Conservation (phyloP, 75 land plant genomes). For the Azolla pinnata region DNA sequence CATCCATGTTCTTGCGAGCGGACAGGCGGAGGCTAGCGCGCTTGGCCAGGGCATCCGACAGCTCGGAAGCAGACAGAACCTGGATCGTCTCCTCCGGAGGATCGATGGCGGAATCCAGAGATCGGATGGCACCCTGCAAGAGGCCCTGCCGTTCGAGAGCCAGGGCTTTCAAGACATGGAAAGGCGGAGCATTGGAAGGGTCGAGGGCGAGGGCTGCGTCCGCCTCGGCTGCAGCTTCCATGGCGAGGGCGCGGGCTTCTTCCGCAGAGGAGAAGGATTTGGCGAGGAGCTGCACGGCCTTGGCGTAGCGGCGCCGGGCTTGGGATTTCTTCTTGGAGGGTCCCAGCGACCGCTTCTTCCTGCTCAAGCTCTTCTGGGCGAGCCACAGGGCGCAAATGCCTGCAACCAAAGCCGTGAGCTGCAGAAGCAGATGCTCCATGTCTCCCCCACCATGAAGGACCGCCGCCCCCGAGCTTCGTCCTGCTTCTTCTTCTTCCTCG, state of each 20-base stretch:
- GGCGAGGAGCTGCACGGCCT: constrained; percentile 15
- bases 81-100: constrained; percentile 1
- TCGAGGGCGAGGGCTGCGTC: constrained; percentile 24
- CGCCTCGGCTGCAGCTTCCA: constrained; percentile 16
- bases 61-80: constrained; percentile 14
- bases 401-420: not conserved
- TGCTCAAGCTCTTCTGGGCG: constrained; percentile 6
- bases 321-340: constrained; percentile 4
- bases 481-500: too few species aligned
- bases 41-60: constrained; percentile 20
- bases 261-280: not conserved
- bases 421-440: not conserved
- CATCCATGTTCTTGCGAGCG: constrained; percentile 27
- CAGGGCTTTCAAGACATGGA: constrained; percentile 20
- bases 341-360: not conserved
- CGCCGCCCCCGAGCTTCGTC: too few species aligned
- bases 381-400: constrained; percentile 5
- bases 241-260: constrained; percentile 7
- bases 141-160: constrained; percentile 24
- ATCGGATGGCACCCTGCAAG: constrained; percentile 11
- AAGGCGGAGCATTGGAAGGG: constrained; percentile 21
- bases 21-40: constrained; percentile 9
- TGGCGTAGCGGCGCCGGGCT: constrained; percentile 1
- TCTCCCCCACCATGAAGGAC: not conserved
- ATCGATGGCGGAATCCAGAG: constrained; percentile 14